These are phyloP conservation scores for Leccinellum rugosiceps DNA, from an alignment of 768 basidiomycete species.

Conservation along the genomic window DNA sequence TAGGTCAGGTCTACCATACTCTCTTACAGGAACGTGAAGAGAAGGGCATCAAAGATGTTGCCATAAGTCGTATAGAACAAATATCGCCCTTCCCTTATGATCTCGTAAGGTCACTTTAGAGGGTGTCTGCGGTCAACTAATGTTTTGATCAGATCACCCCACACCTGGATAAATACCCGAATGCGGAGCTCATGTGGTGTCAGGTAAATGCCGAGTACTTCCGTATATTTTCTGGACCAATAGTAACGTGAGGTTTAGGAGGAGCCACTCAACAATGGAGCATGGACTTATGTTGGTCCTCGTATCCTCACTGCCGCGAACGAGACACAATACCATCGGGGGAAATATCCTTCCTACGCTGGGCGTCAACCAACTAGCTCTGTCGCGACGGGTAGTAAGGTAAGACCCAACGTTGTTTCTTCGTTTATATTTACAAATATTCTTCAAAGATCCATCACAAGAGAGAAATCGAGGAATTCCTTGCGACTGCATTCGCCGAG, in stretches of 20 bases:
- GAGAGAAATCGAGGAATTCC: conserved; percentile 82
- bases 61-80: conserved; percentile 93
- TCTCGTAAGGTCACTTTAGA: conserved; percentile 48
- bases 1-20: conserved; percentile 92
- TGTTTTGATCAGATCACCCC: conserved; percentile 64
- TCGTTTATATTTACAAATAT: neutral
- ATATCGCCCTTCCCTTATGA: conserved; percentile 98
- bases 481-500: conserved; percentile 55
- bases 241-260: conserved; percentile 44
- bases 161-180: conserved; percentile 94
- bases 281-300: conserved; percentile 95
- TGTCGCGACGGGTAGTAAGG: conserved; percentile 90
- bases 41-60: conserved; percentile 87
- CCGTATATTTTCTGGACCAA: neutral
- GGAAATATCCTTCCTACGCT: conserved; percentile 88
- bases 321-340: conserved; percentile 85
- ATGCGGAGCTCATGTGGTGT: conserved; percentile 91
- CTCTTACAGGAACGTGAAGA: conserved; percentile 89
- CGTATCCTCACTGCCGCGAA: conserved; percentile 92
- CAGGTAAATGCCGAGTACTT: conserved; percentile 46
- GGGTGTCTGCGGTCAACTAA: conserved; percentile 1
- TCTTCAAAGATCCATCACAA: conserved; percentile 68
- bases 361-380: conserved; percentile 91
- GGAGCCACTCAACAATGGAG: conserved; percentile 95
- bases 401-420: conserved; percentile 27